These are phyloP conservation scores for Pythium dissimile DNA, from an alignment of 352 stramenopile species.

Conservation along the genomic window DNA sequence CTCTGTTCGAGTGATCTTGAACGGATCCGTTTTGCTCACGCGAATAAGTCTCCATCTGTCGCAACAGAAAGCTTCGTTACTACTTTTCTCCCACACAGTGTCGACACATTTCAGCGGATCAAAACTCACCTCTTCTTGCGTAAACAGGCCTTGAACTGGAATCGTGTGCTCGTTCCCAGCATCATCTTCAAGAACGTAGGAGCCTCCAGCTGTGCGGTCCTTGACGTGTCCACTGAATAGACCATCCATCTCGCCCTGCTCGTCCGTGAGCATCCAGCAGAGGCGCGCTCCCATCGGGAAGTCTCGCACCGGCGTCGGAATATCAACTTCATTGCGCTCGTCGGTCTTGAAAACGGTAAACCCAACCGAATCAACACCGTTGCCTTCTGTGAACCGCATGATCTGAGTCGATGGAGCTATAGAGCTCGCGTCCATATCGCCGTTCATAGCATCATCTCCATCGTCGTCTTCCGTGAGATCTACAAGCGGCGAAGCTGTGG, in stretches of 20 bases:
- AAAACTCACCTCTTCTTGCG: conserved; percentile 14
- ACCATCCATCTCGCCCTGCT: conserved; percentile 5
- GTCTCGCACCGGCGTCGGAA: neutral
- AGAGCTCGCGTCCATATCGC: neutral
- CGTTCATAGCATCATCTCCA: conserved; percentile 15
- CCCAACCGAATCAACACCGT: conserved; percentile 5
- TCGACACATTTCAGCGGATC: no score
- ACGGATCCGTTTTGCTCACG: neutral
- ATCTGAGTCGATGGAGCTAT: conserved; percentile 34
- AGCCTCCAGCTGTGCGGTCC: neutral
- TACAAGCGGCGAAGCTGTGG: conserved; percentile 3
- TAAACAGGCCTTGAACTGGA: conserved; percentile 11
- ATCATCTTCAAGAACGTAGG: conserved; percentile 13
- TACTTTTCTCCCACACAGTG: no score
- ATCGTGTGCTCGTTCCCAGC: conserved; percentile 12
- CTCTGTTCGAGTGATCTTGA: neutral
- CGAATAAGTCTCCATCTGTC: neutral
- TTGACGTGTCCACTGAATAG: conserved; percentile 11
- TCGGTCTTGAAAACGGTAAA: conserved; percentile 7
- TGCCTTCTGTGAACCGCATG: conserved; percentile 39
- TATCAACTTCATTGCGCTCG: neutral
- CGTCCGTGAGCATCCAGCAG: conserved; percentile 15
- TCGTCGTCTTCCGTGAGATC: conserved; percentile 16
- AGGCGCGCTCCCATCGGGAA: conserved; percentile 11
- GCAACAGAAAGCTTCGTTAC: no score